A percentile compares a stretch with the other conserved stretches of the same genome.
Evolutionary conservation across 2,329 filamentous ascomycete species (phyloP).

Genomic region (Lasiodiplodia sp.): DNA sequence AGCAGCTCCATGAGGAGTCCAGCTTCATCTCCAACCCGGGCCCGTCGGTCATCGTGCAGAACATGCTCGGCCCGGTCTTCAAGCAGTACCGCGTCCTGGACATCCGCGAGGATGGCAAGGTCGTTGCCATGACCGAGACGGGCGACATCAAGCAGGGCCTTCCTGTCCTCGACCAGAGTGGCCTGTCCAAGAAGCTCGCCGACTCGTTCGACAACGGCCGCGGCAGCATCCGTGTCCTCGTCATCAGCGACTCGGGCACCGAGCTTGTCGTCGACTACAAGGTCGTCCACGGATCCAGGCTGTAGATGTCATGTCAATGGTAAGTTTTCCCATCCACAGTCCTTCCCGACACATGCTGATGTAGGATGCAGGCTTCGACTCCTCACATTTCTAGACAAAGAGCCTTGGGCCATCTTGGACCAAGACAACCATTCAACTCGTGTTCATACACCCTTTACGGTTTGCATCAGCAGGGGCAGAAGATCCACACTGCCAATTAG

Average conservation of each 20-base stretch:
- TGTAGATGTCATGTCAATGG: slow-evolving; percentile 54
- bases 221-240: slow-evolving; percentile 91
- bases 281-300: slow-evolving; percentile 82
- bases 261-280: slow-evolving; percentile 99
- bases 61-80: slow-evolving; percentile 99
- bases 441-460: slow-evolving; percentile 16
- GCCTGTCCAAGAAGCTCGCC: slow-evolving; percentile 80
- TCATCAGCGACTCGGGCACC: slow-evolving; percentile 90
- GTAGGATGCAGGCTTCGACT: background rate
- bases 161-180: slow-evolving; percentile 92
- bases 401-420: slow-evolving; percentile 2
- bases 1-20: slow-evolving; percentile 98
- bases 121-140: slow-evolving; percentile 98
- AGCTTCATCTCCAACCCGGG: slow-evolving; percentile 97
- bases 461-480: slow-evolving; percentile 2
- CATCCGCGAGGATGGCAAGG: slow-evolving; percentile 79
- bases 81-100: slow-evolving; percentile 99
- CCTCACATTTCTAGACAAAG: background rate
- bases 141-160: slow-evolving; percentile 98
- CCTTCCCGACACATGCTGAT: background rate
- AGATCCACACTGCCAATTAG: slow-evolving; percentile 23
- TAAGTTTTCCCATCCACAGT: slow-evolving; percentile 28
- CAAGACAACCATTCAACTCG: slow-evolving; percentile 18
- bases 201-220: slow-evolving; percentile 89
- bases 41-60: slow-evolving; percentile 97